Conservation (phyloP, 208 protist genomes). For the Strigomonas oncopelti region DNA sequence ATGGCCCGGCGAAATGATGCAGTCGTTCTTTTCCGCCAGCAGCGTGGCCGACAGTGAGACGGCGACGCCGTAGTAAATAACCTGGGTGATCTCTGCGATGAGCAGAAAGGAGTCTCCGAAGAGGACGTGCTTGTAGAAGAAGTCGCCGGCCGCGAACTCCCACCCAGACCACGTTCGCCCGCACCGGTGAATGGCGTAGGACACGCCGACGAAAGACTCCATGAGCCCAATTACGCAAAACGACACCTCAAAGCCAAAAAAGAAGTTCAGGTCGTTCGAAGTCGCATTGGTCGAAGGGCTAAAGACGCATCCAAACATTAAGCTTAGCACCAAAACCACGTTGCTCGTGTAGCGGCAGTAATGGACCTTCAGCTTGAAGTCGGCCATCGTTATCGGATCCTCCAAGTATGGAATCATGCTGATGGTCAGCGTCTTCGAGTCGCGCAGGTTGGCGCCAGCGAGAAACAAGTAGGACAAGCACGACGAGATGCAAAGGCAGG, state of each 20-base stretch:
- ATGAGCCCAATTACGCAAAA: conserved; percentile 51
- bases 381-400: conserved; percentile 59
- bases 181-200: conserved; percentile 56
- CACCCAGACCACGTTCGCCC: conserved; percentile 19
- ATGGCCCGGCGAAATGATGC: conserved; percentile 38
- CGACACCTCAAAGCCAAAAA: conserved; percentile 54
- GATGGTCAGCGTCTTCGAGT: conserved; percentile 48
- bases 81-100: conserved; percentile 47
- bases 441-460: conserved; percentile 46
- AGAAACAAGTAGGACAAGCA: conserved; percentile 57
- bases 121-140: conserved; percentile 25
- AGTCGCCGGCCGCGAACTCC: conserved; percentile 10
- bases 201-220: conserved; percentile 34
- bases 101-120: conserved; percentile 62
- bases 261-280: conserved; percentile 42
- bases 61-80: conserved; percentile 61
- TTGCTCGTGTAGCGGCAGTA: conserved; percentile 45
- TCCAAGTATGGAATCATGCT: conserved; percentile 59
- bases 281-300: conserved; percentile 37
- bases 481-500: conserved; percentile 45
- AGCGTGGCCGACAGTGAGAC: conserved; percentile 48
- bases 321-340: conserved; percentile 35
- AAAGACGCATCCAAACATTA: conserved; percentile 61
- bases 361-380: conserved; percentile 35
- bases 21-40: conserved; percentile 34